A percentile compares a stretch with the other conserved stretches of the same genome.
Evolutionary conservation across 108 stramenopile genomes (phyloP).

Genomic region (Pseudonitzschia delicatissima): DNA sequence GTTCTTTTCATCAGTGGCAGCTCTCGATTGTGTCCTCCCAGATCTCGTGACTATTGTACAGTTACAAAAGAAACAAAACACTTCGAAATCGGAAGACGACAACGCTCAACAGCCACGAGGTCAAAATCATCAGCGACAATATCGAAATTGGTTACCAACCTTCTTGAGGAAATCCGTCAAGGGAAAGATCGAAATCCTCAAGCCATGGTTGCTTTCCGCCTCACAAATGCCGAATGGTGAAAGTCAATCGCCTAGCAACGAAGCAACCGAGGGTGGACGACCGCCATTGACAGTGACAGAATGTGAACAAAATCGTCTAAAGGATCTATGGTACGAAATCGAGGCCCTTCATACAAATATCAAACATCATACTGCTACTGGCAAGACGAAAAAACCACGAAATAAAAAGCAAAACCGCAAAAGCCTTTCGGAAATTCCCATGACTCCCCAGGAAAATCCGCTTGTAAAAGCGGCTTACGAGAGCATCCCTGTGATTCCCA

Average conservation of each 20-base stretch:
- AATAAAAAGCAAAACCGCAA: background rate
- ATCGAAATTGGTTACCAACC: background rate
- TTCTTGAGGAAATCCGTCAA: slow-evolving; percentile 7
- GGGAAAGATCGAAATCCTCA: background rate
- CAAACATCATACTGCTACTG: background rate
- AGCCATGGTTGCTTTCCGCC: background rate
- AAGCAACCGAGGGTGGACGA: background rate
- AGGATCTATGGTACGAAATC: background rate
- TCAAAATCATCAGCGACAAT: background rate
- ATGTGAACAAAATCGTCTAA: background rate
- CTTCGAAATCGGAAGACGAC: background rate
- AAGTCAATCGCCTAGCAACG: background rate
- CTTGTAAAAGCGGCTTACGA: background rate
- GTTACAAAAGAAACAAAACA: background rate
- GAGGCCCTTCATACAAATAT: background rate
- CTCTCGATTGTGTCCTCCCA: background rate
- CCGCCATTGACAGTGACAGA: background rate
- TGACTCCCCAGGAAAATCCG: slow-evolving; percentile 4
- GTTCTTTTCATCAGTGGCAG: background rate
- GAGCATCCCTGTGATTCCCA: background rate
- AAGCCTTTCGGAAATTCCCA: background rate
- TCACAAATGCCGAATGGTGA: too few relatives aligned
- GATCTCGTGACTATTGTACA: background rate
- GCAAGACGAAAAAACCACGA: background rate
- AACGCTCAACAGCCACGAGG: background rate